Evolutionary conservation across 2,329 filamentous ascomycete species (phyloP), one percentile per base, ranked within the genome.

Genomic region (Zymoseptoria tritici): DNA sequence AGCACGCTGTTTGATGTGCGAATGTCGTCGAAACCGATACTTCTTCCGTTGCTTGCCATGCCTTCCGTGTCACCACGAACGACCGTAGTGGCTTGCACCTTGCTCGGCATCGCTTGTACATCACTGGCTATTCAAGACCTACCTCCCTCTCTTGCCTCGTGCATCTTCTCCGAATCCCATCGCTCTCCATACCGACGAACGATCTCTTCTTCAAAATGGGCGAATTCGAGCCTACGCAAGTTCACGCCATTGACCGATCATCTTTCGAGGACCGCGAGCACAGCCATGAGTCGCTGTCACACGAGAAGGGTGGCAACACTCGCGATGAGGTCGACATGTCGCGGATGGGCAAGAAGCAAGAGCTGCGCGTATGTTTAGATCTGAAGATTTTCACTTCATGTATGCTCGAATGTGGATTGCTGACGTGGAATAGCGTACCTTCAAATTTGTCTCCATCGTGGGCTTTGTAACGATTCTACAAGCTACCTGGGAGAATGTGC

Each of bases 381-480:
- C 8, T n/a, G 42, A 29, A 31, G 8, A 36, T 4, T 21, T 53
- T 16, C n/a, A 21, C 26, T 53, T n/a, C 42, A 42, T 21, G 46
- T 31, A 24, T 24, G n/a, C 19, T 53, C 24, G 20, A 29, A 24
- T 7, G 7, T 20, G 36, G 16, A 11, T 22, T 50, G 13, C 53
- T 54, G 20, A 54, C 20, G 13, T 21, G 2, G 7, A n/a, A 9
- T 16, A 77, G 77, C 73, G 80, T 59, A 80, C 79, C 67, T 83
- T 82, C 64, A 74, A 76, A 9, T 79, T 79, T 65, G 64, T 80
- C 57, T 78, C 63, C 3, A 82, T 81, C 29, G 73, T 83, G 11
- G 79, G 80, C 5, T 82, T 83, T 60, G 77, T 78, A n/a, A 79
- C 79, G 62, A 79, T 80, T 21, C 74, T 81, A 42, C 77, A 82